A percentile compares a stretch with the other conserved stretches of the same genome.
Conservation (phyloP, 148 eudicot genomes). For the Vaccinium vitisidaea region DNA sequence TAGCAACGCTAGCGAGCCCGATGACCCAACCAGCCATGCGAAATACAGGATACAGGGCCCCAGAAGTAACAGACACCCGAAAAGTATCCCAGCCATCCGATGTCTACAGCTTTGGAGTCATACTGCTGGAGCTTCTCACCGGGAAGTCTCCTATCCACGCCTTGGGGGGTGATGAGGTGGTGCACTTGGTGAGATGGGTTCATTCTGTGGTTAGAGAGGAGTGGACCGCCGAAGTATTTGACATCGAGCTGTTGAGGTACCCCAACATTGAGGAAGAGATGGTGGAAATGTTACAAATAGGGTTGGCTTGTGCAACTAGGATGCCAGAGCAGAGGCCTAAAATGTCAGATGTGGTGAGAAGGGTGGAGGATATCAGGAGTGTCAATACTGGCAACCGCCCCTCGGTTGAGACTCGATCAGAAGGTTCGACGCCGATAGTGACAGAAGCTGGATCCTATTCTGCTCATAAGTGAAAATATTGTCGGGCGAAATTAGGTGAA, state of each 20-base stretch:
- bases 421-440: conserved; percentile 59
- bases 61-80: conserved; percentile 61
- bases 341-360: conserved; percentile 54
- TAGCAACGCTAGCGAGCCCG: conserved; percentile 57
- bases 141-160: conserved; percentile 56
- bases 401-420: conserved; percentile 33
- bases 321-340: conserved; percentile 61
- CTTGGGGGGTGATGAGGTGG: conserved; percentile 43
- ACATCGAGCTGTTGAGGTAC: conserved; percentile 60
- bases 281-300: conserved; percentile 78
- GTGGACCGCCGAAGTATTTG: conserved; percentile 95
- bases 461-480: conserved; percentile 28
- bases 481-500: not conserved
- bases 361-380: conserved; percentile 60
- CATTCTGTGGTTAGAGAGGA: conserved; percentile 83
- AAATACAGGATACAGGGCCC: conserved; percentile 62
- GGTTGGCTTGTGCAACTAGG: conserved; percentile 54
- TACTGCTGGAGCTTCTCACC: conserved; percentile 78
- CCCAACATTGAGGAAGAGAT: conserved; percentile 76
- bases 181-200: conserved; percentile 74
- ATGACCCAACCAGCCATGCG: conserved; percentile 40
- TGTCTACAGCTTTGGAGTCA: conserved; percentile 77
- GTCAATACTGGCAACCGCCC: conserved; percentile 33
- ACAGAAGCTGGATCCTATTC: conserved; percentile 41
- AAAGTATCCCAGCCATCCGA: conserved; percentile 72